Base-by-base conservation (phyloP, 1,284 basidiomycete genomes). In the Tranzscheliella williamsii region DNA sequence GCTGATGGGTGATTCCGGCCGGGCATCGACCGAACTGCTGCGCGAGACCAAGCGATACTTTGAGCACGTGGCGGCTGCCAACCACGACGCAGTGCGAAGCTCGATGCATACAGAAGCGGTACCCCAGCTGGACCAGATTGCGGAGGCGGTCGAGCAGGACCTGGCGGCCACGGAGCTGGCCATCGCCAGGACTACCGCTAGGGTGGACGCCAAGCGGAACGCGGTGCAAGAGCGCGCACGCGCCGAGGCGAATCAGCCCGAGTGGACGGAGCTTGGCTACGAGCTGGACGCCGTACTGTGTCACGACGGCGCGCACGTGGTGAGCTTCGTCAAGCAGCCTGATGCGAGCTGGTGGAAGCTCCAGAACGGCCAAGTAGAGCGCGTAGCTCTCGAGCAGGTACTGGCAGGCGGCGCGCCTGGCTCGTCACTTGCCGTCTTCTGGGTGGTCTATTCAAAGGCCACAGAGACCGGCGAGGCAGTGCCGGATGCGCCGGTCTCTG, bases 201-300 rank as follows among this genome's bases (percentile, higher is more conserved):
- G 42, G 42, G 49, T 54, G 27, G 44, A 60, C 33, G 38, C 37
- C 13, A 60, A 52, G 38, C 50, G 61, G 2, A 38, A 39, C 1
- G 42, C 34, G n/a, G 43, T 52, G 22, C 39, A 35, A 7, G 34
- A 44, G 15, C 18, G 43, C 22, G 61, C 61, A 4, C 48, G 40
- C 18, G 33, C 33, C 15, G 60, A 65, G 38, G 61, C 61, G 1
- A 18, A 27, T 2, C 54, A 52, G 30, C 44, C 61, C 12, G 55
- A 65, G 31, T 65, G 61, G 61, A 42, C 17, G 24, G 42, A 57
- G 38, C 30, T 65, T 4, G 51, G 37, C 4, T 65, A 65, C 48
- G 47, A 60, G 32, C 39, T 65, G 13, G 29, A 38, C 23, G 61
- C 61, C 7, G 61, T 65, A 8, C 32, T 65, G 9, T 47, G 47